These are phyloP conservation scores for Lepraria neglecta DNA, from an alignment of 495 filamentous ascomycete genomes.

Conservation along the genomic window DNA sequence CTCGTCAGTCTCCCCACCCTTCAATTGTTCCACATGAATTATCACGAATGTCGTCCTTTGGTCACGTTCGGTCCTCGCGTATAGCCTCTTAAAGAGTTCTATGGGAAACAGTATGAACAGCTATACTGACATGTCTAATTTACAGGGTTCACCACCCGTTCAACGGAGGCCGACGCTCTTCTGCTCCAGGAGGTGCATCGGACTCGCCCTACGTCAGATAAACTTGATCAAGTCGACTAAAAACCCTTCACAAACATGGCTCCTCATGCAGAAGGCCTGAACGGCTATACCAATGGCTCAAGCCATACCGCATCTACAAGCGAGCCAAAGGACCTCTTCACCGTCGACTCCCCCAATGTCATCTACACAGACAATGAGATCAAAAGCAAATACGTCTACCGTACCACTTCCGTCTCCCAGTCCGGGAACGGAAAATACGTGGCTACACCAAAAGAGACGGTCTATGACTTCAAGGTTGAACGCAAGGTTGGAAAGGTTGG, in stretches of 20 bases:
- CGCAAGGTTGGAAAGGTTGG: constrained; percentile 89
- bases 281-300: constrained; percentile 68
- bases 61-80: no score
- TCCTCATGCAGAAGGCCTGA: constrained; percentile 77
- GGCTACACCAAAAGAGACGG: constrained; percentile 78
- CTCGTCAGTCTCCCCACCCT: constrained; percentile 55
- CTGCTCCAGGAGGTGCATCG: constrained; percentile 79
- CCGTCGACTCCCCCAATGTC: constrained; percentile 87
- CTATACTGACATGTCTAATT: constrained; percentile 1
- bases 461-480: constrained; percentile 96
- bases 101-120: not conserved
- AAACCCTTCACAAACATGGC: constrained; percentile 59
- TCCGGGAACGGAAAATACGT: constrained; percentile 70
- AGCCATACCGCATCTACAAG: constrained; percentile 38
- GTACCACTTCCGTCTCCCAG: constrained; percentile 74
- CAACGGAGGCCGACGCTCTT: constrained; percentile 93
- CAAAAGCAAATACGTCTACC: constrained; percentile 92
- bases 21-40: not conserved
- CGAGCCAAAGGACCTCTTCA: constrained; percentile 58
- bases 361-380: constrained; percentile 82
- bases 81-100: not conserved
- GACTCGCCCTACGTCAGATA: constrained; percentile 53
- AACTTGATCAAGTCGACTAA: constrained; percentile 19
- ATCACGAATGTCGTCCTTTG: not conserved
- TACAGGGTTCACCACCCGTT: constrained; percentile 88